Conservation (phyloP, 495 filamentous ascomycete genomes). For the Podospora fimiseda region DNA sequence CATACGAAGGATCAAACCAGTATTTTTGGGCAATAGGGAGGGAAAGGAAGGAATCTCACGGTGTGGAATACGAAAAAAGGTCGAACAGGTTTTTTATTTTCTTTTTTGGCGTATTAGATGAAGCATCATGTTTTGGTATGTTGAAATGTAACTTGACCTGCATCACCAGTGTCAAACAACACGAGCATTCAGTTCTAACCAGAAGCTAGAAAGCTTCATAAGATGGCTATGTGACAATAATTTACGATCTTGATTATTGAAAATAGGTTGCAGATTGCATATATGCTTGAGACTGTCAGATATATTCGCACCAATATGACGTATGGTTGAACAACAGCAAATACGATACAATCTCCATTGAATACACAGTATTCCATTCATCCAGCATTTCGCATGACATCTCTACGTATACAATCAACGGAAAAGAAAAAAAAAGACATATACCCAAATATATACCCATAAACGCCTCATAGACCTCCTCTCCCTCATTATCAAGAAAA, state of each 20-base stretch:
- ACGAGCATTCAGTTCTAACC: too few relatives aligned
- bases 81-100: neutral
- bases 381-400: neutral
- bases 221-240: slow-evolving; percentile 9
- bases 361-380: neutral
- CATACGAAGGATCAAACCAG: neutral
- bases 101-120: slow-evolving; percentile 13
- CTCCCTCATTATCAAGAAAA: too few relatives aligned
- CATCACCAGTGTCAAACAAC: slow-evolving; percentile 8
- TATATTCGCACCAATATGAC: too few relatives aligned
- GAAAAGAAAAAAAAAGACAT: slow-evolving; percentile 1
- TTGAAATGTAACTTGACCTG: neutral
- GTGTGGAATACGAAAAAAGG: neutral
- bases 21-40: slow-evolving; percentile 5
- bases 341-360: too few relatives aligned
- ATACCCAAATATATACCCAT: neutral
- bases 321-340: too few relatives aligned
- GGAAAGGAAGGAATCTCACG: neutral
- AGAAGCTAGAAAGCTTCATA: too few relatives aligned
- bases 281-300: neutral
- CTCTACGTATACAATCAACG: neutral
- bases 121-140: slow-evolving; percentile 4
- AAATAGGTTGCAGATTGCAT: neutral
- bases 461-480: too few relatives aligned
- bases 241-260: slow-evolving; percentile 1